Evolutionary conservation across 2,329 filamentous ascomycete genomes (phyloP).

Genomic region (Penicillium expansum): DNA sequence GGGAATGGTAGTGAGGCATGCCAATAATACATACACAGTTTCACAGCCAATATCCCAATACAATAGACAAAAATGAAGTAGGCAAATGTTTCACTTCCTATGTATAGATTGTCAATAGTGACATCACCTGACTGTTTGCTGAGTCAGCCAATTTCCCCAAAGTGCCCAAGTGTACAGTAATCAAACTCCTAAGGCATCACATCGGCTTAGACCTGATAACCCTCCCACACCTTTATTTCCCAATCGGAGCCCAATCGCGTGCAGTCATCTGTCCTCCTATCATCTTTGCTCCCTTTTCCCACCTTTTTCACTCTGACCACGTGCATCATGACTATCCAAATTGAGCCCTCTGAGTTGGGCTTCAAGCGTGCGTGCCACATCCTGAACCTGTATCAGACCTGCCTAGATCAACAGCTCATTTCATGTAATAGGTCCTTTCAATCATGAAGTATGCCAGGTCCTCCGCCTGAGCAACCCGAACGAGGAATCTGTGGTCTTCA

Average conservation of each 20-base stretch:
- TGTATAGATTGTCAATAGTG: slow-evolving; percentile 14
- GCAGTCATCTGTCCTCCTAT: neutral
- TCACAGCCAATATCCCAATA: neutral
- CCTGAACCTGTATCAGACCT: neutral
- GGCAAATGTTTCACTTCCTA: neutral
- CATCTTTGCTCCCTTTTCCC: neutral
- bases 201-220: slow-evolving; percentile 19
- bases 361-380: slow-evolving; percentile 69
- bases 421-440: slow-evolving; percentile 56
- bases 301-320: neutral
- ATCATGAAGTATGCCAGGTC: slow-evolving; percentile 61
- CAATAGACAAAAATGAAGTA: neutral
- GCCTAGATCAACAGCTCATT: slow-evolving; percentile 21
- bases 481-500: slow-evolving; percentile 61
- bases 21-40: neutral
- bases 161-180: slow-evolving; percentile 16
- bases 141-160: slow-evolving; percentile 18
- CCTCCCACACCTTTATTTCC: slow-evolving; percentile 6
- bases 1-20: neutral
- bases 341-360: slow-evolving; percentile 85
- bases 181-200: slow-evolving; percentile 23
- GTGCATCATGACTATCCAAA: slow-evolving; percentile 83
- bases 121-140: slow-evolving; percentile 35
- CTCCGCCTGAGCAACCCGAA: slow-evolving; percentile 59
- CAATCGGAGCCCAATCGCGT: slow-evolving; percentile 13